A percentile compares a stretch with the other conserved stretches of the same genome.
These are phyloP conservation scores for Vitellaria paradoxa DNA, from an alignment of 179 eudicot species.

Conservation along the genomic window DNA sequence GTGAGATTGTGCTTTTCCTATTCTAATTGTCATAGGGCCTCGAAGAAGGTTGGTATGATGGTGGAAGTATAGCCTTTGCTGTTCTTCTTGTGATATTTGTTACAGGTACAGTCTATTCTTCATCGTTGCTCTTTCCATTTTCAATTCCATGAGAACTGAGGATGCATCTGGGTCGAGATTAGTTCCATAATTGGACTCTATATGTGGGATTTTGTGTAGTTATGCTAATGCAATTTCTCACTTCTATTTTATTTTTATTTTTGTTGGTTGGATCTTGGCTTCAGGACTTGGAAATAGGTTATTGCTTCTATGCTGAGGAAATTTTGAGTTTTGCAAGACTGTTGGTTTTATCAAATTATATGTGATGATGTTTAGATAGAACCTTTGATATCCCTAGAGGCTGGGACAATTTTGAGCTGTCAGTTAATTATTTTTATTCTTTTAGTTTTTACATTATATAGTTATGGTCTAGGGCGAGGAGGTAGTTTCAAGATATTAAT, in stretches of 20 bases:
- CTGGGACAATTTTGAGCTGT: background rate
- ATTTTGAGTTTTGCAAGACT: background rate
- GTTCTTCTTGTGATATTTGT: constrained; percentile 83
- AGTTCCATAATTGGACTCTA: too few relatives aligned
- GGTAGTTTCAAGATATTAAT: background rate
- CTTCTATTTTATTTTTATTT: background rate
- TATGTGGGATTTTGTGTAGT: background rate
- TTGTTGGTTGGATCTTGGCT: background rate
- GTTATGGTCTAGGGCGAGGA: background rate
- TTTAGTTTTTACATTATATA: background rate
- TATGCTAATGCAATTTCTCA: background rate
- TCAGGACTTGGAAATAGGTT: background rate
- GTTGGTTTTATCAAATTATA: background rate
- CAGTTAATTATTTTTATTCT: background rate
- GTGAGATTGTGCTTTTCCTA: background rate
- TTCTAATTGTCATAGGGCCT: constrained; percentile 46
- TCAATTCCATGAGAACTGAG: background rate
- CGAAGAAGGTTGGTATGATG: constrained; percentile 89
- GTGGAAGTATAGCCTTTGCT: constrained; percentile 89
- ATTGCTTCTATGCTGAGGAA: background rate
- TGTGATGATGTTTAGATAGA: background rate
- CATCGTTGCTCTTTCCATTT: background rate
- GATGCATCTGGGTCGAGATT: too few relatives aligned
- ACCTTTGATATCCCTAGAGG: background rate
- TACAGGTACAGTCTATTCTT: constrained; percentile 47